Percentiles rank a stretch among this genome's conserved stretches.
phyloP scores from a whole-genome alignment of 106 monocot genomes.

The Alisma plantagoaquatica region DNA sequence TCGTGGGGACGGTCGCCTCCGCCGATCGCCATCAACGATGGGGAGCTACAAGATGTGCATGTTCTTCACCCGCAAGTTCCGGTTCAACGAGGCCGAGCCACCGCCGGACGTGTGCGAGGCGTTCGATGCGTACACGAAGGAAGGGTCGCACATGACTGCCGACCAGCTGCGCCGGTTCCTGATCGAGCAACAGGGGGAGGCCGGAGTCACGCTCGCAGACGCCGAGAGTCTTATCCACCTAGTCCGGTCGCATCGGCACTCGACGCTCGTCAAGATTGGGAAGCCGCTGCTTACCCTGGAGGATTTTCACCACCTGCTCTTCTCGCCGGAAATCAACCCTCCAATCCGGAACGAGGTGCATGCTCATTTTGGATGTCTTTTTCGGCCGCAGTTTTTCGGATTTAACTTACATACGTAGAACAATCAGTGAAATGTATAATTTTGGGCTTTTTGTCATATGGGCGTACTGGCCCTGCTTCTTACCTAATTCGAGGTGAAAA shows the following conservation, averaged over 20 bases:
- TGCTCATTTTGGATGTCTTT: background rate
- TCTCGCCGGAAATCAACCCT: conserved; percentile 65
- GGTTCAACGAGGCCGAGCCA: conserved; percentile 44
- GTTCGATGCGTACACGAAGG: conserved; percentile 35
- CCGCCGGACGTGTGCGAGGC: conserved; percentile 46
- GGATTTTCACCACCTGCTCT: conserved; percentile 66
- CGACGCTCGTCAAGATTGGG: conserved; percentile 12
- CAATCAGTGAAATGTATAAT: too few species aligned
- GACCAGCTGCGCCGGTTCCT: conserved; percentile 65
- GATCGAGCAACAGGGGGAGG: conserved; percentile 23
- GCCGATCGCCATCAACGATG: too few species aligned
- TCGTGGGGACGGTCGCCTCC: too few species aligned
- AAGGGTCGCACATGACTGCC: conserved; percentile 30
- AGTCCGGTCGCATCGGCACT: conserved; percentile 18
- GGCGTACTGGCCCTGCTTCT: too few species aligned
- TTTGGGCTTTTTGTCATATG: too few species aligned
- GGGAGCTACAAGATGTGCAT: conserved; percentile 69
- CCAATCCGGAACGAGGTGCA: conserved; percentile 45
- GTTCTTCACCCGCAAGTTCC: conserved; percentile 84
- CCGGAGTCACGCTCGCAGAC: too few species aligned
- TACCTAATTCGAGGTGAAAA: too few species aligned
- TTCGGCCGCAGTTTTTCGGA: too few species aligned
- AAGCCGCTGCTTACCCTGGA: conserved; percentile 32
- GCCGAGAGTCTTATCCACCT: conserved; percentile 55
- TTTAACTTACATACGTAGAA: too few species aligned